These are phyloP conservation scores for Smallanthus sonchifolius DNA, from an alignment of 129 eudicot genomes.

Conservation along the genomic window DNA sequence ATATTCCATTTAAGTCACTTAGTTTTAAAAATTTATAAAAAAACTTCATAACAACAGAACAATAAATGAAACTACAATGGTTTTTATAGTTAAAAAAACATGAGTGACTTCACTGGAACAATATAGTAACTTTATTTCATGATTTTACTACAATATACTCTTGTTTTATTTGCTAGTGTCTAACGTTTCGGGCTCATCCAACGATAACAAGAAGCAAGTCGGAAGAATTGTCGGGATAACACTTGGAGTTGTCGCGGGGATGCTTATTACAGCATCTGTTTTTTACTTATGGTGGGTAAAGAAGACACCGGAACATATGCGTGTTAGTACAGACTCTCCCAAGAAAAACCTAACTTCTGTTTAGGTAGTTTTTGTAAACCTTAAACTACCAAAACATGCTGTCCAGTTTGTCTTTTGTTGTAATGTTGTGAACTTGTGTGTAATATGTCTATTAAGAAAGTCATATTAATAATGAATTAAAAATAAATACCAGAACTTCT, in stretches of 20 bases:
- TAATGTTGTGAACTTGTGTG: slow-evolving; percentile 12
- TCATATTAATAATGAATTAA: background rate
- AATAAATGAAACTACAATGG: no score
- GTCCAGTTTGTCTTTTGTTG: background rate
- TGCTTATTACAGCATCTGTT: slow-evolving; percentile 35
- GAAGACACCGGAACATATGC: slow-evolving; percentile 39
- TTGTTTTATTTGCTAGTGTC: slow-evolving; percentile 33
- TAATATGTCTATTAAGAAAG: background rate
- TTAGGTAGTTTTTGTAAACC: slow-evolving; percentile 5
- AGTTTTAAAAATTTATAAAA: no score
- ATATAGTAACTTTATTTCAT: no score
- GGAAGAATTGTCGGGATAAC: slow-evolving; percentile 48
- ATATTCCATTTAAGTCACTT: no score
- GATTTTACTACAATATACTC: background rate
- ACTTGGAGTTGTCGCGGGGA: slow-evolving; percentile 44
- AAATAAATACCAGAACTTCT: background rate
- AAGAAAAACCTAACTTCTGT: slow-evolving; percentile 29
- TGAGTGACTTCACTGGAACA: no score
- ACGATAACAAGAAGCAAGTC: slow-evolving; percentile 28
- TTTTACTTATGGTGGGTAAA: slow-evolving; percentile 55
- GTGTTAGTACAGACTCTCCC: slow-evolving; percentile 42
- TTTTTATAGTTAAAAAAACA: no score
- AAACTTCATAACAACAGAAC: no score
- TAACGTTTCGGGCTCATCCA: slow-evolving; percentile 21
- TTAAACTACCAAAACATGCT: slow-evolving; percentile 3